Percentiles rank a stretch among this genome's conserved stretches.
These are phyloP conservation scores for Silene noctiflora DNA, from an alignment of 179 eudicot genomes.

Conservation along the genomic window DNA sequence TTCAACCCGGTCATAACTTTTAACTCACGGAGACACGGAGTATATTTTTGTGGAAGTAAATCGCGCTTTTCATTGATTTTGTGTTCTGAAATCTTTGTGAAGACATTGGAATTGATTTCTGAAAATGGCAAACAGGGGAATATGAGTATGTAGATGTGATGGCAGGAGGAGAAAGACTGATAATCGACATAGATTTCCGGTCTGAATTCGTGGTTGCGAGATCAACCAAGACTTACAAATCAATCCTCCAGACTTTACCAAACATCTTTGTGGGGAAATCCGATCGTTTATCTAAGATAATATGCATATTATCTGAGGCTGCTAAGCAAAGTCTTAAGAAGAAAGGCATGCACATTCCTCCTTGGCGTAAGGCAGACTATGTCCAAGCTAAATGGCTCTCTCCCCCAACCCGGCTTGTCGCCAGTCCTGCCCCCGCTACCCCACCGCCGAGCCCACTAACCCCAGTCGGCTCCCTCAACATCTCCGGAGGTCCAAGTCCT, in stretches of 20 bases:
- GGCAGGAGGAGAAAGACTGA: conserved; percentile 44
- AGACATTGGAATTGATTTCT: conserved; percentile 18
- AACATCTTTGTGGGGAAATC: conserved; percentile 61
- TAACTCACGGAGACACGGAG: too few species aligned
- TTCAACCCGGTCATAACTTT: too few species aligned
- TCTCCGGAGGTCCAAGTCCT: neutral
- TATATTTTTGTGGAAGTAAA: too few species aligned
- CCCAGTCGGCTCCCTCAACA: neutral
- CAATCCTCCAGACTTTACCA: conserved; percentile 51
- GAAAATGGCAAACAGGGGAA: conserved; percentile 42
- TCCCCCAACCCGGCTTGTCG: conserved; percentile 32
- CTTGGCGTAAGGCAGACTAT: conserved; percentile 65
- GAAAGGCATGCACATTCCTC: conserved; percentile 60
- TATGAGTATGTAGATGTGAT: conserved; percentile 67
- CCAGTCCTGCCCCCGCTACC: conserved; percentile 17
- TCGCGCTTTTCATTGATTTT: too few species aligned
- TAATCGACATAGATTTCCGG: conserved; percentile 60
- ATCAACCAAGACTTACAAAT: conserved; percentile 53
- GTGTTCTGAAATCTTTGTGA: conserved; percentile 3
- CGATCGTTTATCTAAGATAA: conserved; percentile 49
- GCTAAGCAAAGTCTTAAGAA: conserved; percentile 61
- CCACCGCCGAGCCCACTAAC: conserved; percentile 20
- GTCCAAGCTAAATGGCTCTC: conserved; percentile 70
- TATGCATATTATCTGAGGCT: conserved; percentile 54
- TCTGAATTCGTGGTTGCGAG: conserved; percentile 63